These are phyloP conservation scores for Cochlearia excelsa DNA, from an alignment of 345 rosid genomes.

Conservation along the genomic window DNA sequence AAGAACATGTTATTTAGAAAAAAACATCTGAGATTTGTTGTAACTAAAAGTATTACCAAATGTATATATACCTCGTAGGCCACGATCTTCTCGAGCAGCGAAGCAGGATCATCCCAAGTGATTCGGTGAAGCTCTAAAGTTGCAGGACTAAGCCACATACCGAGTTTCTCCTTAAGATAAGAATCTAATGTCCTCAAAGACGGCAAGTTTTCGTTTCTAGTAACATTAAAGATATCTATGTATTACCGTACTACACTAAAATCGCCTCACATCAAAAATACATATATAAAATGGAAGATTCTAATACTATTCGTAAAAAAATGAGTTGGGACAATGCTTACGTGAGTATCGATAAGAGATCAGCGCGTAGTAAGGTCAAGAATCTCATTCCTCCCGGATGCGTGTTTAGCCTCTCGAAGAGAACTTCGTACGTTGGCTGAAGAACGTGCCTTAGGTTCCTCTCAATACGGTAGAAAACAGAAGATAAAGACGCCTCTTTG, in stretches of 20 bases:
- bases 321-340: conserved; percentile 30
- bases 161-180: conserved; percentile 74
- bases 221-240: conserved; percentile 5
- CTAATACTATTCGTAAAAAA: no score
- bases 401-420: conserved; percentile 81
- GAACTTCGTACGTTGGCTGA: conserved; percentile 69
- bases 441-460: conserved; percentile 76
- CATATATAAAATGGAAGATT: no score
- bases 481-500: conserved; percentile 50
- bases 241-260: conserved; percentile 1
- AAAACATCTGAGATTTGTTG: not conserved
- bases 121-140: conserved; percentile 86
- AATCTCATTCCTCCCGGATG: conserved; percentile 85
- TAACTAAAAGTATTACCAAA: not conserved
- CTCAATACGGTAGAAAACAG: conserved; percentile 77
- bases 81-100: conserved; percentile 90
- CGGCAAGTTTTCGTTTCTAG: conserved; percentile 67
- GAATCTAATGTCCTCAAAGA: conserved; percentile 75
- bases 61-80: conserved; percentile 68
- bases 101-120: conserved; percentile 93
- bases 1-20: not conserved
- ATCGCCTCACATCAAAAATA: not conserved
- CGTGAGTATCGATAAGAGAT: conserved; percentile 64
- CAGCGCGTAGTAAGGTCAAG: conserved; percentile 72
- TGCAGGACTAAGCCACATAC: conserved; percentile 93